A percentile compares a stretch with the other conserved stretches of the same genome.
Evolutionary conservation across 2,329 filamentous ascomycete genomes (phyloP).

Genomic region (Drechslerella coelobrocha): DNA sequence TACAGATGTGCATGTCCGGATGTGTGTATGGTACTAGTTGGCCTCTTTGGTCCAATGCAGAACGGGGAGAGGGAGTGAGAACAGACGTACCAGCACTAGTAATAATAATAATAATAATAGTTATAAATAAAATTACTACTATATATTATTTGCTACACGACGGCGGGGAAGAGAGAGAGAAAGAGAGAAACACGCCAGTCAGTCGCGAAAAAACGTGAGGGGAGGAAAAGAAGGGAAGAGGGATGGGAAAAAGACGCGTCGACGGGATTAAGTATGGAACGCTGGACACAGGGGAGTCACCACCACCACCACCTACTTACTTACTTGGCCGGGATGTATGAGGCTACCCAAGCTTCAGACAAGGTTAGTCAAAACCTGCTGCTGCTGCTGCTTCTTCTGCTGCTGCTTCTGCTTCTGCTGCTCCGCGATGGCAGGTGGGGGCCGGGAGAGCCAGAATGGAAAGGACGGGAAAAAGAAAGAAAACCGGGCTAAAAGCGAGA

Average conservation of each 20-base stretch:
- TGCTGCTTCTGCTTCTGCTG: no score
- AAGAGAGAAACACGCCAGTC: not conserved
- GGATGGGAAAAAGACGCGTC: slow-evolving; percentile 47
- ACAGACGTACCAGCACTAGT: no score
- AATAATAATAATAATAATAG: no score
- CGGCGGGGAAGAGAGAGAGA: not conserved
- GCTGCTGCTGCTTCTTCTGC: no score
- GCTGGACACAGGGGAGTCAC: no score
- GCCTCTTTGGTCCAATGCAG: no score
- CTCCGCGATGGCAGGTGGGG: not conserved
- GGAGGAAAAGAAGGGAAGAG: slow-evolving; percentile 5
- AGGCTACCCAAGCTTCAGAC: no score
- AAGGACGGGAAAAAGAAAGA: slow-evolving; percentile 3
- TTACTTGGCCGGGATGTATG: no score
- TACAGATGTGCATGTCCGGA: not conserved
- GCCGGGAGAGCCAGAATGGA: not conserved
- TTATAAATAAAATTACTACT: slow-evolving; percentile 3
- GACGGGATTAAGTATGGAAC: slow-evolving; percentile 29
- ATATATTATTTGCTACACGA: no score
- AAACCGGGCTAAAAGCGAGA: not conserved
- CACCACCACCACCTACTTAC: no score
- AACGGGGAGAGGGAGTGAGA: no score
- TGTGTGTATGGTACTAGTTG: not conserved
- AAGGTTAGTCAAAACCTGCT: no score
- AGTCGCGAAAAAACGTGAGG: slow-evolving; percentile 29